Base-by-base conservation (phyloP, 257 asterid species). In the Solanum pimpinellifolium region DNA sequence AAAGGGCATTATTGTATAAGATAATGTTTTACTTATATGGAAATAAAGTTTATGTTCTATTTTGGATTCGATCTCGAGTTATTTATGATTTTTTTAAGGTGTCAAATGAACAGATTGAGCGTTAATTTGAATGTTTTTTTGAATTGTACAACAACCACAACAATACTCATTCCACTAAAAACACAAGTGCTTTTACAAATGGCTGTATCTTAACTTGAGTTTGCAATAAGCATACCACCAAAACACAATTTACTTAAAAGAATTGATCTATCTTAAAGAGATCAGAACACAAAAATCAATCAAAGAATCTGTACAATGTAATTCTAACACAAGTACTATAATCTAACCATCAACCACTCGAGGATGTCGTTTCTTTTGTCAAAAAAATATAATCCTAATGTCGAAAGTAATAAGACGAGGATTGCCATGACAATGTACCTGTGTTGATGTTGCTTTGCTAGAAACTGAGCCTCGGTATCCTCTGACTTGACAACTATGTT, bases 381-480 rank as follows among this genome's bases (percentile, higher is more conserved):
- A 76, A 91, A 90, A 84, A 92, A 87, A 69, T 87, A 90, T 60
- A 91, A 90, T 81, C 90, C 94, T 68, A 93, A 85, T 49, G 88
- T 75, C 41, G 98, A 90, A 66, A 94, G 81, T 84, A 94, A 68
- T 83, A 92, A 75, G 73, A 90, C 88, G 21, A 93, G 87, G 72
- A 88, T 20, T 9, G 92, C 91, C 90, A 91, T 56, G 86, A 77
- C 82, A 31, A 89, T 68, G 88, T 44, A 90, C 35, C 69, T 82
- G 89, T 88, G 89, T 74, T 91, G 86, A 80, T 42, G 66, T 69
- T 62, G 88, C 11, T 88, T 84, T 33, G 91, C 72, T 86, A 85
- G 87, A 3, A 35, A 87, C 66, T n/a, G 77, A 86, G 78, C 56
- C 74, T 82, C 88, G 2, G 86, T 3, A 13, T 73, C 85, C 88